phyloP scores from a whole-genome alignment of 805 yeast species.

The Pichia pseudocactophila region DNA sequence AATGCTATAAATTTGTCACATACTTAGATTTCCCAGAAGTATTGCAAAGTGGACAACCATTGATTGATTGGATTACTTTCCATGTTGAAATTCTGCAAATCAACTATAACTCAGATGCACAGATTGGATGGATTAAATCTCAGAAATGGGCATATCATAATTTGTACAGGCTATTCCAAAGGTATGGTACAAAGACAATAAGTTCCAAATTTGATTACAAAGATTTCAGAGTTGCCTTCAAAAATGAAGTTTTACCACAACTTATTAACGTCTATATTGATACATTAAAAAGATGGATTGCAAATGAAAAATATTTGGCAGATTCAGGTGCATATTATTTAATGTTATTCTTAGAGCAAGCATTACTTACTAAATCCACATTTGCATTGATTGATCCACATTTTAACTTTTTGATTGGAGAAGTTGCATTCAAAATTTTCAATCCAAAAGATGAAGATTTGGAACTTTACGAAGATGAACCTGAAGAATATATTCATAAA shows the following conservation, averaged over 20 bases:
- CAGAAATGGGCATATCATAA: conserved; percentile 89
- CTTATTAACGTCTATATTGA: conserved; percentile 54
- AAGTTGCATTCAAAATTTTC: conserved; percentile 71
- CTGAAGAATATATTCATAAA: conserved; percentile 81
- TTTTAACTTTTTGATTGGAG: conserved; percentile 52
- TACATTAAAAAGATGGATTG: conserved; percentile 69
- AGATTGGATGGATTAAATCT: conserved; percentile 60
- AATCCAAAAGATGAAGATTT: conserved; percentile 64
- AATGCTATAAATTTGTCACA: conserved; percentile 74
- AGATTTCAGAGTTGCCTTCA: conserved; percentile 50
- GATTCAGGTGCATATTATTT: conserved; percentile 55
- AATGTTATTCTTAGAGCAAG: conserved; percentile 52
- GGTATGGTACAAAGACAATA: conserved; percentile 52
- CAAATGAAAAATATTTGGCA: conserved; percentile 58
- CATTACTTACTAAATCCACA: conserved; percentile 47
- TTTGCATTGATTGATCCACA: conserved; percentile 71
- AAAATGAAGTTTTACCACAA: conserved; percentile 60
- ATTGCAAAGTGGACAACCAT: conserved; percentile 43
- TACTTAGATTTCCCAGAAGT: conserved; percentile 69
- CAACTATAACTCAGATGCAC: conserved; percentile 45
- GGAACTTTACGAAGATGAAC: conserved; percentile 79
- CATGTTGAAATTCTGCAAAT: conserved; percentile 60
- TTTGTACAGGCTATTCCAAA: conserved; percentile 56
- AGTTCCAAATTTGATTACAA: conserved; percentile 44
- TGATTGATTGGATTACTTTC: conserved; percentile 66